phyloP scores from a whole-genome alignment of 805 yeast genomes.

The Maudiozyma pseudohumilis region DNA sequence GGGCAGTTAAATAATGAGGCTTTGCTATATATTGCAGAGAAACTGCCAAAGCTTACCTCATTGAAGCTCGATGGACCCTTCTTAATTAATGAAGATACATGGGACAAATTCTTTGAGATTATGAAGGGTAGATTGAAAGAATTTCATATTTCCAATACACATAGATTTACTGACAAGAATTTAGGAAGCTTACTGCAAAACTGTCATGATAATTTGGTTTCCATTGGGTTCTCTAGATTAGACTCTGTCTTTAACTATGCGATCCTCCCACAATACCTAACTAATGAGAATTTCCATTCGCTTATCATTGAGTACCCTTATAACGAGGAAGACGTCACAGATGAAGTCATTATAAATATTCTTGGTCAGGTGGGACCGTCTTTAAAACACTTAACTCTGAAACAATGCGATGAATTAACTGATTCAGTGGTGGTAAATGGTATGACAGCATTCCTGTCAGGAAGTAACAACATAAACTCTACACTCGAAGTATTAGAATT shows the following conservation, averaged over 20 bases:
- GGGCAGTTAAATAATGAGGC: slow-evolving; percentile 82
- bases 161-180: slow-evolving; percentile 64
- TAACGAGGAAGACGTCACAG: slow-evolving; percentile 54
- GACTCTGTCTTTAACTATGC: slow-evolving; percentile 65
- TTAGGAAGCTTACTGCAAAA: slow-evolving; percentile 51
- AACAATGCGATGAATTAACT: slow-evolving; percentile 66
- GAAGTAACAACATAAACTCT: slow-evolving; percentile 8
- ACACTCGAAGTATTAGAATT: slow-evolving; percentile 48
- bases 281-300: slow-evolving; percentile 34
- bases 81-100: slow-evolving; percentile 59
- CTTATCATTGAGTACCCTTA: slow-evolving; percentile 64
- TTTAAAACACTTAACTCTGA: slow-evolving; percentile 47
- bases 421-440: slow-evolving; percentile 54
- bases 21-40: slow-evolving; percentile 49
- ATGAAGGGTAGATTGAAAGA: slow-evolving; percentile 44
- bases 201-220: slow-evolving; percentile 47
- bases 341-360: slow-evolving; percentile 53
- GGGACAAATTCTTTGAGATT: slow-evolving; percentile 65
- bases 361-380: slow-evolving; percentile 54
- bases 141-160: slow-evolving; percentile 70
- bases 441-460: slow-evolving; percentile 45
- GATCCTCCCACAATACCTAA: slow-evolving; percentile 53
- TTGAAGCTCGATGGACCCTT: slow-evolving; percentile 84
- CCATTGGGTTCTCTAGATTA: slow-evolving; percentile 53
- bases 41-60: slow-evolving; percentile 44